phyloP scores from a whole-genome alignment of 805 yeast species.

The Hanseniaspora nectarophila region DNA sequence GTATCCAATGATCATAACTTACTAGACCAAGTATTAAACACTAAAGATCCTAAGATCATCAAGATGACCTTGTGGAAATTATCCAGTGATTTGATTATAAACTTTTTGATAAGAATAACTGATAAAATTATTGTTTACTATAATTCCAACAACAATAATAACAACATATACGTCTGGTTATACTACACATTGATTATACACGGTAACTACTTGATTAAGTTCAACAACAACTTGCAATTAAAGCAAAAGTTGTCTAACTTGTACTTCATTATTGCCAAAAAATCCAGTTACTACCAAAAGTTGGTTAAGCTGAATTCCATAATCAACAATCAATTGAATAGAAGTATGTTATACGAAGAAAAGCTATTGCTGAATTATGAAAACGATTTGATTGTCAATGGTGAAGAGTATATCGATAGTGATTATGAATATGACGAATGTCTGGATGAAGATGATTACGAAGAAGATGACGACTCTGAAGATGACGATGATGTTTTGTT shows the following conservation, averaged over 20 bases:
- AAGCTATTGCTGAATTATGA: conserved; percentile 37
- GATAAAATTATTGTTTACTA: conserved; percentile 38
- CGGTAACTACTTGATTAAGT: conserved; percentile 50
- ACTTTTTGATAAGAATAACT: conserved; percentile 48
- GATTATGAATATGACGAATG: conserved; percentile 46
- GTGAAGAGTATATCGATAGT: conserved; percentile 29
- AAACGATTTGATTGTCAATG: conserved; percentile 30
- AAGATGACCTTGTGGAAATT: conserved; percentile 45
- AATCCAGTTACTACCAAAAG: conserved; percentile 57
- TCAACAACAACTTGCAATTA: conserved; percentile 33
- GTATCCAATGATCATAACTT: conserved; percentile 75
- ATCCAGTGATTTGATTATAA: conserved; percentile 39
- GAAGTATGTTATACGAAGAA: conserved; percentile 36
- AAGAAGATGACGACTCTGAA: conserved; percentile 27
- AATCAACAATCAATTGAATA: conserved; percentile 58
- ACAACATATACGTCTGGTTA: conserved; percentile 51
- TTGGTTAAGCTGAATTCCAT: conserved; percentile 74
- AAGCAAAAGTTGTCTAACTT: conserved; percentile 48
- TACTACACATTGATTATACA: conserved; percentile 75
- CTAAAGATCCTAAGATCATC: conserved; percentile 40
- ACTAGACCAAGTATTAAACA: conserved; percentile 65
- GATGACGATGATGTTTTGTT: conserved; percentile 22
- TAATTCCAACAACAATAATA: conserved; percentile 1
- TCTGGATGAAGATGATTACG: conserved; percentile 30
- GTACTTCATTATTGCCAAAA: conserved; percentile 51